Evolutionary conservation across 2,329 filamentous ascomycete species (phyloP).

Genomic region (Onygena corvina): DNA sequence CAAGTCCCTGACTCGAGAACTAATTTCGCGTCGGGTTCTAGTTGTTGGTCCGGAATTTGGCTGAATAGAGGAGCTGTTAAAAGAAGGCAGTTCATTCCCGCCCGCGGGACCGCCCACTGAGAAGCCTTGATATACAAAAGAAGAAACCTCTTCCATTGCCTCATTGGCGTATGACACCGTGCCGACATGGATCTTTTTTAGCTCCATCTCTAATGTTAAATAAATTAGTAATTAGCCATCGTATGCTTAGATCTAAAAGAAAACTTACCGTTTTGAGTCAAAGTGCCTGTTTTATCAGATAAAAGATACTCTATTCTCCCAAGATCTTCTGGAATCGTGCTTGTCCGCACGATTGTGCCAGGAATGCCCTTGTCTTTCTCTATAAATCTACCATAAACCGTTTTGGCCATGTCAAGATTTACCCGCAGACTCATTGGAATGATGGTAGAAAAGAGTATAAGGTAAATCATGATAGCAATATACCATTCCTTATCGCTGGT

Average conservation of each 20-base stretch:
- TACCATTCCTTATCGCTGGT: slow-evolving; percentile 58
- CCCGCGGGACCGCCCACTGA: slow-evolving; percentile 55
- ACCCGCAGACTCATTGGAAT: slow-evolving; percentile 94
- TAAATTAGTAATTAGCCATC: neutral
- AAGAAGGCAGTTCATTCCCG: slow-evolving; percentile 34
- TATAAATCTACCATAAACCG: slow-evolving; percentile 90
- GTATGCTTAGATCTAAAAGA: slow-evolving; percentile 9
- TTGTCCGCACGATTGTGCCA: slow-evolving; percentile 85
- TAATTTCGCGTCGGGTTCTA: slow-evolving; percentile 82
- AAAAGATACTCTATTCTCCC: slow-evolving; percentile 92
- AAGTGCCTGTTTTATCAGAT: slow-evolving; percentile 94
- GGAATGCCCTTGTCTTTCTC: slow-evolving; percentile 82
- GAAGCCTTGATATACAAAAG: slow-evolving; percentile 79
- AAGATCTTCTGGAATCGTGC: slow-evolving; percentile 92
- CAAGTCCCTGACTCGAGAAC: slow-evolving; percentile 81
- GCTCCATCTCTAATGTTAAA: slow-evolving; percentile 64
- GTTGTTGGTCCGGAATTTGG: slow-evolving; percentile 49
- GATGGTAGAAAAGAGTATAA: slow-evolving; percentile 97
- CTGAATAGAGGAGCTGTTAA: slow-evolving; percentile 44
- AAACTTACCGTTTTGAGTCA: slow-evolving; percentile 71
- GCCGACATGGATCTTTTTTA: slow-evolving; percentile 97
- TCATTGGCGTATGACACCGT: slow-evolving; percentile 98
- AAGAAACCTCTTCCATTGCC: slow-evolving; percentile 90
- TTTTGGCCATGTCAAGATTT: slow-evolving; percentile 94
- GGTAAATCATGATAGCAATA: slow-evolving; percentile 92